Evolutionary conservation across 441 rosid species (phyloP).

Genomic region (Geranium incanum): DNA sequence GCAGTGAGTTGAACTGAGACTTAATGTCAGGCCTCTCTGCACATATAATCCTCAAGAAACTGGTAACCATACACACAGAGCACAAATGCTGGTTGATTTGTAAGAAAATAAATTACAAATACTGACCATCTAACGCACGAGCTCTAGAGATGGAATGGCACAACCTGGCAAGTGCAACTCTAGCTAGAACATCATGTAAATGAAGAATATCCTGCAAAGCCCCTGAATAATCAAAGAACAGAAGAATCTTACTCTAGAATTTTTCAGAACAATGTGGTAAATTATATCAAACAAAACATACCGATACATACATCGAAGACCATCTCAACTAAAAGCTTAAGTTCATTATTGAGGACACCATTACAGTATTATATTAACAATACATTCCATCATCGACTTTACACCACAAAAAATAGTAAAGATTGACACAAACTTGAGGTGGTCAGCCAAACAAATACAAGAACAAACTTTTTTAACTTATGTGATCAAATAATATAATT

Average conservation of each 20-base stretch:
- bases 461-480: background rate
- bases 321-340: background rate
- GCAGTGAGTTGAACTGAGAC: conserved; percentile 87
- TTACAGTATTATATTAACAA: background rate
- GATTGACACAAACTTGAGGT: background rate
- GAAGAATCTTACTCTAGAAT: conserved; percentile 21
- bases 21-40: conserved; percentile 87
- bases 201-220: conserved; percentile 99
- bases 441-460: background rate
- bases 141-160: conserved; percentile 89
- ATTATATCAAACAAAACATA: conserved; percentile 19
- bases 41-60: conserved; percentile 23
- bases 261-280: conserved; percentile 8
- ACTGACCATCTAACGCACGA: conserved; percentile 84
- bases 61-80: conserved; percentile 22
- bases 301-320: background rate
- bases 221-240: conserved; percentile 48
- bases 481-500: background rate
- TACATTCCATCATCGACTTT: background rate
- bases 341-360: background rate
- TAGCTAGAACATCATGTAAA: conserved; percentile 97
- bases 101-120: conserved; percentile 17
- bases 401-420: background rate
- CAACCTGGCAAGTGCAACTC: conserved; percentile 90
- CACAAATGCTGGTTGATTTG: conserved; percentile 4